These are phyloP conservation scores for Catenaria anguillulae DNA, from an alignment of 371 early-diverging fungal genomes.

Conservation along the genomic window DNA sequence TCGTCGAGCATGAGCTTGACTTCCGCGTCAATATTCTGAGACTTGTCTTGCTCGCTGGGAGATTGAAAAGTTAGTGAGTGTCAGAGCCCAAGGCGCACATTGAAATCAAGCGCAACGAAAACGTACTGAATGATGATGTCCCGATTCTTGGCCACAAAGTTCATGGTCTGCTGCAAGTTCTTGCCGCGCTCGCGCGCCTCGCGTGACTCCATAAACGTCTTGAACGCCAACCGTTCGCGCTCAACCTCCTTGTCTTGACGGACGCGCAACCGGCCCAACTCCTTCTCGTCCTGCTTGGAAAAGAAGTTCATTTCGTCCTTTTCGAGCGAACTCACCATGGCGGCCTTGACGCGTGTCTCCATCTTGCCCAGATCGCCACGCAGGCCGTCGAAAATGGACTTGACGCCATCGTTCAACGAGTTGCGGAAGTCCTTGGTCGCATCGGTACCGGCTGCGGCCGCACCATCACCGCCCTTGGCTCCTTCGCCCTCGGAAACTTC, in stretches of 20 bases:
- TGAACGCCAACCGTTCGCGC: background rate
- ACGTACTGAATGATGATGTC: slow-evolving; percentile 5
- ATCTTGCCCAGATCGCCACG: background rate
- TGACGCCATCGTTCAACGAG: background rate
- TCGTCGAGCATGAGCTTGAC: slow-evolving; percentile 11
- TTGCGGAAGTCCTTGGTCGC: background rate
- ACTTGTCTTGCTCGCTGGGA: slow-evolving; percentile 12
- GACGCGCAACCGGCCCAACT: background rate
- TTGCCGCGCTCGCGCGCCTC: background rate
- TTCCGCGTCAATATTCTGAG: slow-evolving; percentile 5
- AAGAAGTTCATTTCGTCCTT: background rate
- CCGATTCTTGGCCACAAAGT: slow-evolving; percentile 4
- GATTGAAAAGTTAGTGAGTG: background rate
- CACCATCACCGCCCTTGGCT: no score
- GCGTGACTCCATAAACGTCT: background rate
- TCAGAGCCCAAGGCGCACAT: no score
- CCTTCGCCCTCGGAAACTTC: no score
- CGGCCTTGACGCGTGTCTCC: background rate
- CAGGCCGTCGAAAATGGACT: background rate
- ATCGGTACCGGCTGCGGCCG: no score
- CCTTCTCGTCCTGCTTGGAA: background rate
- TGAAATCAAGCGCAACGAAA: background rate
- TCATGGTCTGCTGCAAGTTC: background rate
- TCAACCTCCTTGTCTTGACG: background rate
- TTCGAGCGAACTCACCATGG: background rate